These are phyloP conservation scores for Gossypium stocksii DNA, from an alignment of 345 rosid genomes.

Conservation along the genomic window DNA sequence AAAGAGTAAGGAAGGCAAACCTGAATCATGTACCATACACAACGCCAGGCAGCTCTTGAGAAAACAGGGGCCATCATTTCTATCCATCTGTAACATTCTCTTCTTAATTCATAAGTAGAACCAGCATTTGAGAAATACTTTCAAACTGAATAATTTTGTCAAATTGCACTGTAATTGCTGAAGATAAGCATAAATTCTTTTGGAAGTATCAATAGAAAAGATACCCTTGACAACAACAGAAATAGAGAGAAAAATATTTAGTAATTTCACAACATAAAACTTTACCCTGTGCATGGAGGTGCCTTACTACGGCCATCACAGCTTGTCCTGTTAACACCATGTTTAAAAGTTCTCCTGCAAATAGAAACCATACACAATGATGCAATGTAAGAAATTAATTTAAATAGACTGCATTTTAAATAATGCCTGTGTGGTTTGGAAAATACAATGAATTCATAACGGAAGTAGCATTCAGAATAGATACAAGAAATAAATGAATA, in stretches of 20 bases:
- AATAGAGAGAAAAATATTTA: not conserved
- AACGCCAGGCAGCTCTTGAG: conserved; percentile 68
- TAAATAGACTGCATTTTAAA: not conserved
- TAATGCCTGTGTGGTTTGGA: not conserved
- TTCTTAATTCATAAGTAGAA: conserved; percentile 12
- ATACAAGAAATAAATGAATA: not conserved
- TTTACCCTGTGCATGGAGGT: conserved; percentile 77
- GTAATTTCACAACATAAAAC: not conserved
- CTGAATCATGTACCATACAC: conserved; percentile 78
- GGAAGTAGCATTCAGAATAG: not conserved
- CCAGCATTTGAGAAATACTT: not conserved
- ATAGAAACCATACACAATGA: conserved; percentile 10
- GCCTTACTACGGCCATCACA: conserved; percentile 43
- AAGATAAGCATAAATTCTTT: not conserved
- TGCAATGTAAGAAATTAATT: conserved; percentile 12
- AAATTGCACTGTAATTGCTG: not conserved
- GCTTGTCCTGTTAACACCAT: conserved; percentile 28
- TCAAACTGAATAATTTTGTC: conserved; percentile 3
- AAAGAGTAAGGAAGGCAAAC: conserved; percentile 18
- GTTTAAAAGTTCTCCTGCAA: conserved; percentile 54
- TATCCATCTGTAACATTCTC: conserved; percentile 47
- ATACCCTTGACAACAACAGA: not conserved
- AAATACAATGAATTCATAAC: not conserved
- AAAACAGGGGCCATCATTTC: conserved; percentile 85
- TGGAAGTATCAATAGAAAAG: not conserved